Base-by-base conservation (phyloP, 2,329 filamentous ascomycete genomes). In the Escovopsis sp. region DNA sequence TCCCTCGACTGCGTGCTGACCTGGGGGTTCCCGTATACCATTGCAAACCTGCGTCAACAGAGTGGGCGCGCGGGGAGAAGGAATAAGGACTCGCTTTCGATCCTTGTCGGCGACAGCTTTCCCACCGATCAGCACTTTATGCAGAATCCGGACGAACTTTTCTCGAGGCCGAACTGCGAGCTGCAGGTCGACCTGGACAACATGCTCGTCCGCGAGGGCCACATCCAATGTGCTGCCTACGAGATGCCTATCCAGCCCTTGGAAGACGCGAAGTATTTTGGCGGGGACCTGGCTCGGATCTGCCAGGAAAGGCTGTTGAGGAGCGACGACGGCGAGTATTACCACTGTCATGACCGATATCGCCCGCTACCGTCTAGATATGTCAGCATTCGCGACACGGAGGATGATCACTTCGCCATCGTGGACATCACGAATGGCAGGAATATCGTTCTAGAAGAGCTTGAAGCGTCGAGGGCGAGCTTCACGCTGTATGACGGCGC, bases 401-500 rank as follows among this genome's bases (percentile, higher is more conserved):
- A 76, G 43, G 84, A 94, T 40, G 78, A 83, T n/a, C 82, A 93
- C 50, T 94, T 94, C 52, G 88, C 90, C 17, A 82, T 98, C 34
- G 73, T 98, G 35, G 85, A 98, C 59, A 79, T 79, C 12, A 90
- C 84, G 0, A 73, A 90, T 45, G 77, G 77, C 18, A 73, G 74
- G 36, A 96, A 96, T 51, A 63, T 77, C 0, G 81, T 98, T 0
- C 68, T 98, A 2, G 90, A 98, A 62, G 87, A 96, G 57, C 70
- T 98, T n/a, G 90, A 96, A 57, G 84, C 86, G 2, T 90, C 82
- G 2, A 76, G 90, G n/a, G 88, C 88, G 1, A 88, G 85, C 45
- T 96, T 94, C 57, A 94, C 86, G 2, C 72, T 98, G 40, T 98
- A 98, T 55, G 88, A 96, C 54, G 90, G 90, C 11, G 90, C 85